A percentile compares a stretch with the other conserved stretches of the same genome.
phyloP scores from a whole-genome alignment of 1,139 yeast species.

The Geotrichum macrosporum region DNA sequence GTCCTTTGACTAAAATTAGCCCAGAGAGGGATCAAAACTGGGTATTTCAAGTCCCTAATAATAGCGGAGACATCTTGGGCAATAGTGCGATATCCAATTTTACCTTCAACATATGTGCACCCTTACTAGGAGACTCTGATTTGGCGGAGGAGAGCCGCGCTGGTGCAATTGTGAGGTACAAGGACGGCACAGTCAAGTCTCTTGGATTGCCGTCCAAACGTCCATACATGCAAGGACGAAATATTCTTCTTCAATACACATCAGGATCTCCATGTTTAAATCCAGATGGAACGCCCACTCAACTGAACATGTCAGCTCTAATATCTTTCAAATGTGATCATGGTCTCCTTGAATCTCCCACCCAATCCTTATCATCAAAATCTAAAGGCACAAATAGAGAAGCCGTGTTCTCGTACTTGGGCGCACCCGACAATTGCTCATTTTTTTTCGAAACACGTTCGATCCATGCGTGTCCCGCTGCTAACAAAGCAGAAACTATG shows the following conservation, averaged over 20 bases:
- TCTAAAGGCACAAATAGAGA: too few relatives aligned
- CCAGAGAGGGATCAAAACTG: conserved; percentile 39
- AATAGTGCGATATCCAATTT: conserved; percentile 54
- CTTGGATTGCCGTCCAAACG: conserved; percentile 51
- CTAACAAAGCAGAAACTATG: conserved; percentile 44
- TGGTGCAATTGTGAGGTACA: conserved; percentile 48
- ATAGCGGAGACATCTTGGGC: too few relatives aligned
- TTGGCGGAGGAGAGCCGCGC: conserved; percentile 32
- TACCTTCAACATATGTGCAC: conserved; percentile 74
- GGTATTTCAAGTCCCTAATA: too few relatives aligned
- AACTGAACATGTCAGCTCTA: conserved; percentile 56
- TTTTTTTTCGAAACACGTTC: conserved; percentile 83
- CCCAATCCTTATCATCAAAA: too few relatives aligned
- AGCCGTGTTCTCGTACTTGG: conserved; percentile 69
- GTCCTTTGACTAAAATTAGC: conserved; percentile 25
- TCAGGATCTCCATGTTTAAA: conserved; percentile 67
- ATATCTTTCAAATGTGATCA: conserved; percentile 77
- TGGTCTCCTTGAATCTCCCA: conserved; percentile 51
- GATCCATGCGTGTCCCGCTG: conserved; percentile 83
- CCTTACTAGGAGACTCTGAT: conserved; percentile 23
- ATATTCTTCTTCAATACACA: conserved; percentile 63
- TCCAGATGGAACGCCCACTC: conserved; percentile 41
- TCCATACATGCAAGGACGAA: conserved; percentile 68
- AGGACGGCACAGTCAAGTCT: conserved; percentile 50
- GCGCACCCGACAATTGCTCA: conserved; percentile 71